Percentiles rank a stretch among this genome's conserved stretches.
Conservation (phyloP, 306 rosid species). For the Rosa multiflora region DNA sequence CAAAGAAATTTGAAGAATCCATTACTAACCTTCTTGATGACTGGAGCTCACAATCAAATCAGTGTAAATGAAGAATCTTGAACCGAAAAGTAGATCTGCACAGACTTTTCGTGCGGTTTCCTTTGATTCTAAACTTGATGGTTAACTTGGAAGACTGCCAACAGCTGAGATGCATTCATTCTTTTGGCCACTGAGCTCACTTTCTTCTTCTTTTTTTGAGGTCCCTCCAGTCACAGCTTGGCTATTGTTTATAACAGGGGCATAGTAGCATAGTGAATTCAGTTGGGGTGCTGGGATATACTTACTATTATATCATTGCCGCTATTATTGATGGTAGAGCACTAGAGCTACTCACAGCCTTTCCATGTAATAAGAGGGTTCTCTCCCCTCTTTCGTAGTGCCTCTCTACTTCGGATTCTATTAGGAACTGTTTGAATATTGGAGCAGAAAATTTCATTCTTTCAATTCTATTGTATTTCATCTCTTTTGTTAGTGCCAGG, state of each 20-base stretch:
- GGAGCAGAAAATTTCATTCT: slow-evolving; percentile 45
- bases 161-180: slow-evolving; percentile 37
- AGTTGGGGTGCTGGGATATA: slow-evolving; percentile 30
- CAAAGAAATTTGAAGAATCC: slow-evolving; percentile 68
- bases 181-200: slow-evolving; percentile 35
- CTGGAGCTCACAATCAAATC: slow-evolving; percentile 64
- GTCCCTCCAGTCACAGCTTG: slow-evolving; percentile 28
- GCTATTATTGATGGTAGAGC: slow-evolving; percentile 30
- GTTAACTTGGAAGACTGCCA: slow-evolving; percentile 27
- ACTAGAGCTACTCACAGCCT: slow-evolving; percentile 35
- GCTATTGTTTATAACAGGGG: slow-evolving; percentile 38
- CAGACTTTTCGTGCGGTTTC: slow-evolving; percentile 30
- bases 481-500: not conserved
- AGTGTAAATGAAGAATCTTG: slow-evolving; percentile 51
- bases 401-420: slow-evolving; percentile 30
- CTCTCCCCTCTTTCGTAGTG: slow-evolving; percentile 38
- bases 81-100: slow-evolving; percentile 21
- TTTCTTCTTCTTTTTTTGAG: slow-evolving; percentile 19
- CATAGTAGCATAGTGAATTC: slow-evolving; percentile 30
- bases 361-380: slow-evolving; percentile 40
- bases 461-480: slow-evolving; percentile 24
- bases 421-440: slow-evolving; percentile 22
- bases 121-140: slow-evolving; percentile 22
- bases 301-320: slow-evolving; percentile 29
- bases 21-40: slow-evolving; percentile 69